Evolutionary conservation across 192 early-diverging fungal genomes (phyloP).

Genomic region (Entrophospora sp.): DNA sequence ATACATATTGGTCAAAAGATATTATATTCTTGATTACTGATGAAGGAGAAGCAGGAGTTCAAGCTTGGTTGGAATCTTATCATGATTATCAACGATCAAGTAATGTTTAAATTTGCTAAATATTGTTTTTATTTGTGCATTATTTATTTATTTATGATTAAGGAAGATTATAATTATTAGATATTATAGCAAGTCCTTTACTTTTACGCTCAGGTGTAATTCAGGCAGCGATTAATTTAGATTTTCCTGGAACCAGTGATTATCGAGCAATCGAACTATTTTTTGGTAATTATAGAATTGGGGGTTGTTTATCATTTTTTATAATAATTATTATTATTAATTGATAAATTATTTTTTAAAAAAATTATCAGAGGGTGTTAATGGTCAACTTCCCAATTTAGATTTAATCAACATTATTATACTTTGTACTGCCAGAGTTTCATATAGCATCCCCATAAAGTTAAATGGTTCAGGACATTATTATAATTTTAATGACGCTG

Average conservation of each 20-base stretch:
- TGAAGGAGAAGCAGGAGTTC: slow-evolving; percentile 61
- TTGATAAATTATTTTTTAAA: not conserved
- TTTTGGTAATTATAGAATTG: slow-evolving; percentile 57
- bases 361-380: slow-evolving; percentile 57
- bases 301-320: no score
- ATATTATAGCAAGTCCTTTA: slow-evolving; percentile 20
- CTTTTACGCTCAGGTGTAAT: slow-evolving; percentile 63
- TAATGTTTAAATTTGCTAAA: not conserved
- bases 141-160: not conserved
- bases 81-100: slow-evolving; percentile 53
- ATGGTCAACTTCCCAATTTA: slow-evolving; percentile 87
- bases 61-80: slow-evolving; percentile 84
- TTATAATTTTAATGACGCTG: slow-evolving; percentile 26
- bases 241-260: slow-evolving; percentile 62
- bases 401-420: slow-evolving; percentile 79
- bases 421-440: slow-evolving; percentile 40
- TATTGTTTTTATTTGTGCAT: not conserved
- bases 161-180: slow-evolving; percentile 12
- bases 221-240: slow-evolving; percentile 78
- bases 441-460: slow-evolving; percentile 45
- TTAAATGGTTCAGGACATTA: slow-evolving; percentile 41
- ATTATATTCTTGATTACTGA: slow-evolving; percentile 83
- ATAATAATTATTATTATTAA: no score
- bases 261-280: slow-evolving; percentile 62
- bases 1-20: slow-evolving; percentile 88